phyloP scores from a whole-genome alignment of 2,329 filamentous ascomycete species.

The Xenosphaeropsis pyriputrescens region DNA sequence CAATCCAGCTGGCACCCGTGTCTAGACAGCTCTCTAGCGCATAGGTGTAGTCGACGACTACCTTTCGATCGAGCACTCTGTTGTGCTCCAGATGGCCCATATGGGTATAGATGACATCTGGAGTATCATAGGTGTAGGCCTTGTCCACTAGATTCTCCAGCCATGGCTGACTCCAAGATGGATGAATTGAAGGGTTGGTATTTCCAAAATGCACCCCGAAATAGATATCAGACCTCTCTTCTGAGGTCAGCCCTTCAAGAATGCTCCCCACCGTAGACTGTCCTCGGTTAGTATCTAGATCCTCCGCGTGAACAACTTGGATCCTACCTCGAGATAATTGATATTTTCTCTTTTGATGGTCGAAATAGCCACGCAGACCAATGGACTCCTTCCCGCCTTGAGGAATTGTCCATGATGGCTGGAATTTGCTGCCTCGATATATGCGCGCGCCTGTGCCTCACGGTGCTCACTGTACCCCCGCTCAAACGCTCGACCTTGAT shows the following conservation, averaged over 20 bases:
- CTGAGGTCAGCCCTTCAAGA: constrained; percentile 9
- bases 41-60: constrained; percentile 15
- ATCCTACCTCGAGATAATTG: no score
- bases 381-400: no score
- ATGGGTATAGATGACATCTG: no score
- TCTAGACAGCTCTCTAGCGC: constrained; percentile 14
- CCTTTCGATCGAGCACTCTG: no score
- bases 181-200: constrained; percentile 6
- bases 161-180: constrained; percentile 7
- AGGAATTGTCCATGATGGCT: neutral
- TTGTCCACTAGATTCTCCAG: constrained; percentile 4
- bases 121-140: neutral
- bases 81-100: no score
- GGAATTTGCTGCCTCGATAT: constrained; percentile 1
- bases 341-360: no score
- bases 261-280: constrained; percentile 4
- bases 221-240: constrained; percentile 9
- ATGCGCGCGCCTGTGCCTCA: constrained; percentile 3
- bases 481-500: neutral
- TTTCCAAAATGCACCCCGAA: constrained; percentile 9
- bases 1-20: constrained; percentile 17
- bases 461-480: constrained; percentile 5
- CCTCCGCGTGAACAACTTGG: no score
- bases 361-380: no score
- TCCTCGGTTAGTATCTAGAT: neutral